Evolutionary conservation across 228 moss, liverwort and hornwort genomes (phyloP).

Genomic region (Sphagnum fallax): DNA sequence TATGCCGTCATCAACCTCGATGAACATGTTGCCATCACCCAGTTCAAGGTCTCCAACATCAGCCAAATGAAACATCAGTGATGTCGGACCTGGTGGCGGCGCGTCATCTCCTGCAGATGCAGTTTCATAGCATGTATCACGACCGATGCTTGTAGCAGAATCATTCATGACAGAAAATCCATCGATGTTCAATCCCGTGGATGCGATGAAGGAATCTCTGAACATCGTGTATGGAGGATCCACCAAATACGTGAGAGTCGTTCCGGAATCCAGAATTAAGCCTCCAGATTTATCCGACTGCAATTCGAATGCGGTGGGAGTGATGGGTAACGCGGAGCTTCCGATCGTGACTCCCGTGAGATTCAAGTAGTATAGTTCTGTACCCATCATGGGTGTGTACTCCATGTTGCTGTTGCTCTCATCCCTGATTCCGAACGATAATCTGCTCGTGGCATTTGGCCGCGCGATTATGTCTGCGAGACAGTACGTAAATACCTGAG

Average conservation of each 20-base stretch:
- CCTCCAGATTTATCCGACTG: constrained; percentile 4
- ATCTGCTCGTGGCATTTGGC: constrained; percentile 17
- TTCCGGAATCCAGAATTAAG: constrained; percentile 7
- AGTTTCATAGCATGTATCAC: no score
- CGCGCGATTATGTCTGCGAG: constrained; percentile 4
- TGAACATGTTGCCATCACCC: constrained; percentile 24
- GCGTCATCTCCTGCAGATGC: no score
- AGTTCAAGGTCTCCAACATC: constrained; percentile 22
- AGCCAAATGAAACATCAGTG: constrained; percentile 14
- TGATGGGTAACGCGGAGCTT: background rate
- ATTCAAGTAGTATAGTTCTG: constrained; percentile 9
- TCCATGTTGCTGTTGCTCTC: background rate
- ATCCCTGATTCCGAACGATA: constrained; percentile 12
- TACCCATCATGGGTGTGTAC: constrained; percentile 10
- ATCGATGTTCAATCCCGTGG: no score
- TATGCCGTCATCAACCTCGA: constrained; percentile 12
- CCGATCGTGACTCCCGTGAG: constrained; percentile 8
- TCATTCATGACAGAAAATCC: no score
- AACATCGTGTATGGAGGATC: background rate
- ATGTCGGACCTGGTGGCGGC: constrained; percentile 15
- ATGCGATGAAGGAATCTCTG: no score
- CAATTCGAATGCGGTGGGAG: constrained; percentile 5
- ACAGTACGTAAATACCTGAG: constrained; percentile 22
- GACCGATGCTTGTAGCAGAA: no score
- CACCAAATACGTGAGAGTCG: constrained; percentile 4